Evolutionary conservation across 2,329 filamentous ascomycete genomes (phyloP).

Genomic region (Leptographium radiaticola): DNA sequence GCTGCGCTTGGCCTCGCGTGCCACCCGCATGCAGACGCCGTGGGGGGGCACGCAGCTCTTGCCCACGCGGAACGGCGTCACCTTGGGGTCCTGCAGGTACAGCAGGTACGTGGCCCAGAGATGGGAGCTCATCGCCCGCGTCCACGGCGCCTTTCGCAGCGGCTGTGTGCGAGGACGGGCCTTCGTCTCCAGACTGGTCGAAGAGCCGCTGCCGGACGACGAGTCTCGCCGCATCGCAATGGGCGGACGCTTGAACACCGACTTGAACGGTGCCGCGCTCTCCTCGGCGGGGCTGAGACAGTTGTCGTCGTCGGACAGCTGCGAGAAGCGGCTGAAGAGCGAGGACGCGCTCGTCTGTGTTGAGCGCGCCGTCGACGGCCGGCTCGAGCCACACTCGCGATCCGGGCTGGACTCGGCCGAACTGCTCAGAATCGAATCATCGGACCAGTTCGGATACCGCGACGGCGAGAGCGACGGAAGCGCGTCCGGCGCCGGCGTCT

Average conservation of each 20-base stretch:
- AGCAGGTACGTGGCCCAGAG: conserved; percentile 52
- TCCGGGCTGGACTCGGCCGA: conserved; percentile 44
- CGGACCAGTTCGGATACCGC: conserved; percentile 45
- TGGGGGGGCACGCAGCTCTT: conserved; percentile 51
- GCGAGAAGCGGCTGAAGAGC: conserved; percentile 42
- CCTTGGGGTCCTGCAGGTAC: conserved; percentile 53
- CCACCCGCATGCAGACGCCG: conserved; percentile 51
- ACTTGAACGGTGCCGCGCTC: conserved; percentile 17
- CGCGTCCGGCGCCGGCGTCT: conserved; percentile 40
- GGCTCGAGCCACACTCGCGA: conserved; percentile 39
- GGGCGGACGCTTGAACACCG: neutral
- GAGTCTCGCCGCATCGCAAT: conserved; percentile 6
- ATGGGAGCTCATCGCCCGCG: conserved; percentile 50
- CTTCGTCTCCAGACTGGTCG: neutral
- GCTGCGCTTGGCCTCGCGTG: conserved; percentile 51
- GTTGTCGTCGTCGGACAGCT: conserved; percentile 41
- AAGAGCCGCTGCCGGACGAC: neutral
- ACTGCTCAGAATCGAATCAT: conserved; percentile 42
- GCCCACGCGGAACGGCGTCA: conserved; percentile 51
- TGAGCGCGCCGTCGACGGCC: conserved; percentile 46
- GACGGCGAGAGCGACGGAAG: conserved; percentile 29
- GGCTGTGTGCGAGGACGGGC: conserved; percentile 11
- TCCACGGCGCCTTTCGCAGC: conserved; percentile 43
- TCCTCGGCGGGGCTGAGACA: conserved; percentile 39
- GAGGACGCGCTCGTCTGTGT: conserved; percentile 42